These are phyloP conservation scores for Venustampulla echinocandica DNA, from an alignment of 495 filamentous ascomycete genomes.

Conservation along the genomic window DNA sequence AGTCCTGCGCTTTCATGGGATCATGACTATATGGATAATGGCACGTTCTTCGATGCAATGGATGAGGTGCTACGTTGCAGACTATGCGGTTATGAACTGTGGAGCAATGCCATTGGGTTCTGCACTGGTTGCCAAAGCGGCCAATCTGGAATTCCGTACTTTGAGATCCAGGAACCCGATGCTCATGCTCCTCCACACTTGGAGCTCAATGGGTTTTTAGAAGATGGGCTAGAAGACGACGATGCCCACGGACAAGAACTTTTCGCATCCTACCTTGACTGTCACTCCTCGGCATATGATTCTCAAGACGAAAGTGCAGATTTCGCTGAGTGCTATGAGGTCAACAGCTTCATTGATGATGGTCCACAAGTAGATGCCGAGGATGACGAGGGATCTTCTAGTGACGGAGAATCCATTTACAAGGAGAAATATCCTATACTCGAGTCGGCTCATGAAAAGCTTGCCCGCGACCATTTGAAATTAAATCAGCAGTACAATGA, in stretches of 20 bases:
- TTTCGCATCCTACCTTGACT: constrained; percentile 8
- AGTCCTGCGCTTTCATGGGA: too few species aligned
- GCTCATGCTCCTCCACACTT: constrained; percentile 4
- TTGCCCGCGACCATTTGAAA: neutral
- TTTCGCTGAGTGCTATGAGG: constrained; percentile 11
- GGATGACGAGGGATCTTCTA: constrained; percentile 8
- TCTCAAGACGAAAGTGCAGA: constrained; percentile 9
- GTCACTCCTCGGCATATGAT: constrained; percentile 20
- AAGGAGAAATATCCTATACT: constrained; percentile 10
- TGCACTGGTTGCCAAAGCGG: constrained; percentile 12
- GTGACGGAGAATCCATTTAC: constrained; percentile 15
- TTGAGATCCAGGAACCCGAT: constrained; percentile 8
- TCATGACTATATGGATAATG: too few species aligned
- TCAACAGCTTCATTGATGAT: constrained; percentile 22
- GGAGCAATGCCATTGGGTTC: constrained; percentile 3
- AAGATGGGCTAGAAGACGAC: constrained; percentile 6
- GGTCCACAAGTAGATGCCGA: constrained; percentile 1
- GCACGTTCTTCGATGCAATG: too few species aligned
- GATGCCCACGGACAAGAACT: too few species aligned
- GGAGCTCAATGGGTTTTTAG: constrained; percentile 1
- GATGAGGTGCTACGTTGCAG: constrained; percentile 14
- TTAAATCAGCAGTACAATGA: neutral
- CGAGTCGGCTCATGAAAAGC: neutral
- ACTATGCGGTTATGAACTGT: constrained; percentile 13
- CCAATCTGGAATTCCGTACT: constrained; percentile 8